Base-by-base conservation (phyloP, 352 stramenopile species). In the Hyphochytrium catenoides region DNA sequence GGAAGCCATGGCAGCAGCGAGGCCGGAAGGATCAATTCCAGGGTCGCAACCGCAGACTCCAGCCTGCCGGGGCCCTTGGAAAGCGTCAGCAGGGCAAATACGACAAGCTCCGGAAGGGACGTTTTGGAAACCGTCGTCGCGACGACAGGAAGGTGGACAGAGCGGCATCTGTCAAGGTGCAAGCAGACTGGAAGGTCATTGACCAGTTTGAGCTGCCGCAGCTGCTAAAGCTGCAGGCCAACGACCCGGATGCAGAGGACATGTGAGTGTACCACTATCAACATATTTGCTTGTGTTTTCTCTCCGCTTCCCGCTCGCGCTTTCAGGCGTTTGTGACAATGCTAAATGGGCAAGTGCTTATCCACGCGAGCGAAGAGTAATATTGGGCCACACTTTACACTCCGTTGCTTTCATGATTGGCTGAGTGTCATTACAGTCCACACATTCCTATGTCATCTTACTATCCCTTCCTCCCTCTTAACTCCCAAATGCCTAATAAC, bases 201-300 rank as follows among this genome's bases (percentile, higher is more conserved):
- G 83, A 96, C 50, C 75, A 97, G 59, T 83, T 97, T 43, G 87
- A 98, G 55, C 62, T 97, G 23, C 55, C 62, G 26, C 83, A 95
- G 43, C 59, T 97, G 12, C 89, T 65, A 24, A 96, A 96, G 47
- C 54, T 94, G 24, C 63, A 88, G 54, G 71, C 76, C 20, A 86
- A 86, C 49, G 60, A 83, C 31, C 74, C 61, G 2, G 62, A 63
- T 24, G 59, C 50, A 4, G 53, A 91, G 29, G 87, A 98, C 52
- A 28, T 96, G 19, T 43, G n/a, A n/a, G n/a, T n/a, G n/a, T n/a
- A n/a, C n/a, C n/a, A n/a, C n/a, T n/a, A n/a, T n/a, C n/a, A n/a
- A n/a, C n/a, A n/a, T n/a, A n/a, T n/a, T n/a, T n/a, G n/a, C n/a
- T n/a, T n/a, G n/a, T n/a, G n/a, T n/a, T n/a, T n/a, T n/a, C n/a